phyloP scores from a whole-genome alignment of 1,139 yeast genomes.

The Geotrichum europaeum region DNA sequence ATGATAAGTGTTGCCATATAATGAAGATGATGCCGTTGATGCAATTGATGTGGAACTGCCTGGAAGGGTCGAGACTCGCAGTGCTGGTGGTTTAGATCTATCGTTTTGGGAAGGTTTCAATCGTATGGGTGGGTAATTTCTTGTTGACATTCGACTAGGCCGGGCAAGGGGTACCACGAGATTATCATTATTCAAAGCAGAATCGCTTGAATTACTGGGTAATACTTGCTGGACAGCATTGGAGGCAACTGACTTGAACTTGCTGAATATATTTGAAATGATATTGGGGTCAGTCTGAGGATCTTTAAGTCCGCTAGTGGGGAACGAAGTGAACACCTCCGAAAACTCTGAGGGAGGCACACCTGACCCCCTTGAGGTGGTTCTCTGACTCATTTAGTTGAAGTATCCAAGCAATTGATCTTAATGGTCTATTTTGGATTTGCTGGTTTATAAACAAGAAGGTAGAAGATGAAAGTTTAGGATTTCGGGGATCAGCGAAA shows the following conservation, averaged over 20 bases:
- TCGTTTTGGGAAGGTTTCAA: not conserved
- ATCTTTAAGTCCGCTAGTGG: constrained; percentile 27
- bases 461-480: not conserved
- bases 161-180: constrained; percentile 1
- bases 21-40: not conserved
- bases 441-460: not conserved
- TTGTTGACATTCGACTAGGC: constrained; percentile 6
- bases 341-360: constrained; percentile 4
- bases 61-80: not conserved
- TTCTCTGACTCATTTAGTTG: constrained; percentile 7
- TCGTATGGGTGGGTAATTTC: not conserved
- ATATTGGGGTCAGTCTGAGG: constrained; percentile 23
- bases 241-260: constrained; percentile 30
- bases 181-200: not conserved
- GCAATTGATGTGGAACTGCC: not conserved
- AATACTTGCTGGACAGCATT: constrained; percentile 28
- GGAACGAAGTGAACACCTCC: constrained; percentile 27
- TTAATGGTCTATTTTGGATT: not conserved
- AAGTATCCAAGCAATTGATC: not conserved
- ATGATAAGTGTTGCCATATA: not conserved
- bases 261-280: constrained; percentile 25
- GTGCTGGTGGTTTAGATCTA: not conserved
- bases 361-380: not conserved
- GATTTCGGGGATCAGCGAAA: not conserved
- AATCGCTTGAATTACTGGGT: constrained; percentile 13